Evolutionary conservation across 768 basidiomycete genomes (phyloP), one percentile per base, ranked within the genome.

Genomic region (Leccinum subgranulosum): DNA sequence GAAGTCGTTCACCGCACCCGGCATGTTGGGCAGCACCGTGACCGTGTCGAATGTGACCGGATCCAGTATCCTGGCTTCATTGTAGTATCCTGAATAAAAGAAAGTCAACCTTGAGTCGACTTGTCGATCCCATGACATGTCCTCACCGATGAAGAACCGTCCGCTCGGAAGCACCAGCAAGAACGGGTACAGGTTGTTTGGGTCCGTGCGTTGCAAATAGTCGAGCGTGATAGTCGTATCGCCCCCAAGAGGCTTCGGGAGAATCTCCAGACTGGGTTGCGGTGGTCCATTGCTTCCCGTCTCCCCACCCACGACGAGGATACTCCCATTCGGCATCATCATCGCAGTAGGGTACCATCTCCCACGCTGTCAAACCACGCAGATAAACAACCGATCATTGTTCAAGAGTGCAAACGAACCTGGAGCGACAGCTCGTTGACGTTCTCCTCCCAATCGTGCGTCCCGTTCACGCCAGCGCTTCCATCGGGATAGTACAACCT

Each of bases 371-470:
- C n/a, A 34, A 41, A 1, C n/a, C 19, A 17, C 11, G 31, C 31
- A 14, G 3, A 33, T 33, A 6, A 33, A 33, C 31, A 33, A 33
- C 14, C 31, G 12, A 33, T 1, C 7, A 19, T 53, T 10, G 19
- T 1, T 29, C 14, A 15, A 11, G 10, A 45, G 27, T 3, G 2
- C 29, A 1, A 19, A 66, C 74, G 29, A 45, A 86, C 86, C 79
- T 90, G 89, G 25, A 91, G 76, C 3, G 72, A 60, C 2, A 92
- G 75, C 39, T 79, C 77, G 0, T 79, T 59, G 39, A 74, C 75
- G 60, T 91, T 82, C 69, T 92, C 90, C 69, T 92, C 81, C 90
- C 90, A 92, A 62, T 92, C 87, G 53, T 84, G 85, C 5, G 87
- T 90, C 6, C 84, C 82, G 59, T 88, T 89, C 28, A 84, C 81